Conservation (phyloP, 192 early-diverging fungal species). For the Linnemannia elongata region DNA sequence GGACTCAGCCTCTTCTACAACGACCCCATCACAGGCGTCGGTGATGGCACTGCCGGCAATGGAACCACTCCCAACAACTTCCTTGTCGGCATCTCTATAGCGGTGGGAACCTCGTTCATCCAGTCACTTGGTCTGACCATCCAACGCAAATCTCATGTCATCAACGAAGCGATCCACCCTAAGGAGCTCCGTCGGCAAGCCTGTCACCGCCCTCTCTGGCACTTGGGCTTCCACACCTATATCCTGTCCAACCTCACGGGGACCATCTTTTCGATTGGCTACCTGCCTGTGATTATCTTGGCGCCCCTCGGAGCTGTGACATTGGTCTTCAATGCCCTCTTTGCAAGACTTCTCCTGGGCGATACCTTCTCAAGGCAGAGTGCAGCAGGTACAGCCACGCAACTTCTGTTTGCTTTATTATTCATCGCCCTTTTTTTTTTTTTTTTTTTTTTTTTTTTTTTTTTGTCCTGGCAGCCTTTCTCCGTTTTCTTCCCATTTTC, state of each 20-base stretch:
- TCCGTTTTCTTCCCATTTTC: neutral
- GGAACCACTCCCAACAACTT: slow-evolving; percentile 33
- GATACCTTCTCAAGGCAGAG: slow-evolving; percentile 75
- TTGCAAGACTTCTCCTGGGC: slow-evolving; percentile 73
- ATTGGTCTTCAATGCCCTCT: slow-evolving; percentile 82
- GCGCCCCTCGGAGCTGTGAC: slow-evolving; percentile 82
- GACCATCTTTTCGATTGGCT: slow-evolving; percentile 79
- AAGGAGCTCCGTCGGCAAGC: slow-evolving; percentile 63
- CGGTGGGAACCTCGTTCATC: slow-evolving; percentile 74
- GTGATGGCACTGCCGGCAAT: slow-evolving; percentile 4
- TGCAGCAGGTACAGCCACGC: slow-evolving; percentile 56
- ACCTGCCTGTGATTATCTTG: slow-evolving; percentile 82
- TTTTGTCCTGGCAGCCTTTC: neutral
- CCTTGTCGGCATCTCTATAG: slow-evolving; percentile 68
- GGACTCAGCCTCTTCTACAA: neutral
- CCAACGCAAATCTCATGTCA: slow-evolving; percentile 80
- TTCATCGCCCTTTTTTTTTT: neutral
- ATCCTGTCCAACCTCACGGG: slow-evolving; percentile 79
- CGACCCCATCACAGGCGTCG: slow-evolving; percentile 13
- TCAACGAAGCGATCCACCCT: slow-evolving; percentile 67
- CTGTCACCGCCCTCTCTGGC: slow-evolving; percentile 74
- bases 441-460: neutral
- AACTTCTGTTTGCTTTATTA: neutral
- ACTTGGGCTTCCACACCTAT: slow-evolving; percentile 73
- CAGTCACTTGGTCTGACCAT: slow-evolving; percentile 83